Evolutionary conservation across 805 yeast genomes (phyloP), one percentile per base, ranked within the genome.

Genomic region (Yamadazyma sp.): DNA sequence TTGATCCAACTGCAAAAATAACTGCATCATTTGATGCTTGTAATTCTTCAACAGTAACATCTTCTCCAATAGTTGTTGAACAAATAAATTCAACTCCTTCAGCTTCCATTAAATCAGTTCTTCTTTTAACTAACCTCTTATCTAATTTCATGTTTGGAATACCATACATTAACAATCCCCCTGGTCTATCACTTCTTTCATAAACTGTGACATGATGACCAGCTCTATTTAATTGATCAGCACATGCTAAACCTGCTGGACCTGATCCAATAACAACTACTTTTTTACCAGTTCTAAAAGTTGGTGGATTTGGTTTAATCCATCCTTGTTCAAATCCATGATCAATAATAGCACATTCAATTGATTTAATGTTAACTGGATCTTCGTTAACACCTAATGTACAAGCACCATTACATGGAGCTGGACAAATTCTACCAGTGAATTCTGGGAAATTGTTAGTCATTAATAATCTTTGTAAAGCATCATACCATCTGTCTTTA

Each of bases 361-460:
- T 83, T 14, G 95, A 84, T 67, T 91, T 91, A 65, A 91, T 91
- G 52, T 96, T 96, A 50, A 93, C 98, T 17, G 98, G 95, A 49
- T 85, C 93, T 47, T 84, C 94, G 60, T 82, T 87, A 51, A 93
- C 87, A 31, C 96, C 96, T 52, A 93, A 73, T 22, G 87, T 91
- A 63, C 78, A 77, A 3, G 98, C 96, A 51, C 97, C 97, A 63
- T 89, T 95, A 70, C 98, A 91, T 45, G 98, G 98, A 42, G 98
- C 98, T 15, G 98, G 98, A 68, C 98, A 91, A 45, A 91, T 91
- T 66, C 97, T 80, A 42, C 97, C 96, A 41, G 98, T 91, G 56
- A 93, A 91, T 67, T 93, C 98, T 15, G 98, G 98, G 84, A 93
- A 91, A 68, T 93, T 91, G 70, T 91, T 91, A 42, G 98, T 93